Percentiles rank a stretch among this genome's conserved stretches.
phyloP scores from a whole-genome alignment of 306 rosid species.

The Sicyos baderoa region DNA sequence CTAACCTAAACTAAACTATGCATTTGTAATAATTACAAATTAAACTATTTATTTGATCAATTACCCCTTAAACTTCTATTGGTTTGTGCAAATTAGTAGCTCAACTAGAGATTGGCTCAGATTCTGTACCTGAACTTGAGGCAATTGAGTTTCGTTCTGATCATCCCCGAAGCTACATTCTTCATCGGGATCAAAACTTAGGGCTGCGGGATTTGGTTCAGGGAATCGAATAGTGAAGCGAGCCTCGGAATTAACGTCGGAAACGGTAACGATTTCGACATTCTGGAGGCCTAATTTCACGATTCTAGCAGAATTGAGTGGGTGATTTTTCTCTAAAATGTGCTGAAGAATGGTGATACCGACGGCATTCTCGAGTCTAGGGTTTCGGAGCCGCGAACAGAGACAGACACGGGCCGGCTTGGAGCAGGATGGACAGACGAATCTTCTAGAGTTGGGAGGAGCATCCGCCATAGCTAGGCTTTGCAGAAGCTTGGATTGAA shows the following conservation, averaged over 20 bases:
- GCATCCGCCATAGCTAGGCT: slow-evolving; percentile 31
- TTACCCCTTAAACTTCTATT: too few species aligned
- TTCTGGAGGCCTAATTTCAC: slow-evolving; percentile 63
- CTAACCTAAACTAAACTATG: too few species aligned
- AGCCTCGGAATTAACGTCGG: slow-evolving; percentile 54
- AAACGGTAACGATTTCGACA: slow-evolving; percentile 48
- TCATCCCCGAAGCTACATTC: neutral
- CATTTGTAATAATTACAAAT: too few species aligned
- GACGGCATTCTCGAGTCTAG: slow-evolving; percentile 46
- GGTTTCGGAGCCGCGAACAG: slow-evolving; percentile 49
- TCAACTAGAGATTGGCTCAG: neutral
- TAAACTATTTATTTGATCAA: too few species aligned
- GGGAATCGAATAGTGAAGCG: slow-evolving; percentile 35
- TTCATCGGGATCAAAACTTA: neutral
- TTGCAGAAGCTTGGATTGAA: slow-evolving; percentile 12
- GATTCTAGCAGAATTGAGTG: slow-evolving; percentile 77
- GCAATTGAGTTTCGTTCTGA: neutral
- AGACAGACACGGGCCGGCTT: slow-evolving; percentile 69
- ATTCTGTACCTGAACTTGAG: neutral
- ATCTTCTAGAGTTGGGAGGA: slow-evolving; percentile 43
- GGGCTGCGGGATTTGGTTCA: slow-evolving; percentile 19
- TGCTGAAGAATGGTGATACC: slow-evolving; percentile 72
- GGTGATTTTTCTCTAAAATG: slow-evolving; percentile 59
- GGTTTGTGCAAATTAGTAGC: too few species aligned
- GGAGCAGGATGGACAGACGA: slow-evolving; percentile 61